phyloP scores from a whole-genome alignment of 768 basidiomycete species.

The Suillus hirtellus region DNA sequence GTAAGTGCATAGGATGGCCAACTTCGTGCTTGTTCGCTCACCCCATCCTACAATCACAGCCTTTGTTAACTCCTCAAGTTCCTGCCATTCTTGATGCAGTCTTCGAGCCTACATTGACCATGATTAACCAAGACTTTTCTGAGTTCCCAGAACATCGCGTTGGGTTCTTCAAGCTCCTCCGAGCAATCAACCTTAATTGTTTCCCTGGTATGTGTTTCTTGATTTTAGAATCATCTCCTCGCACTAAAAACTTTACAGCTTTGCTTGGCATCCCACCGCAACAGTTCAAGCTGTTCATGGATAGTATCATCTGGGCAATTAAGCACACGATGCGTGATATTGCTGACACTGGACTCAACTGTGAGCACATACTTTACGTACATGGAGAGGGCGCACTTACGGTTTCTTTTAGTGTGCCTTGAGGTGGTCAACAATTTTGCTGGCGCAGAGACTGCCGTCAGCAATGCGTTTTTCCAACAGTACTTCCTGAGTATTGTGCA shows the following conservation, averaged over 20 bases:
- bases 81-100: slow-evolving; percentile 95
- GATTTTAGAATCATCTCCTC: slow-evolving; percentile 6
- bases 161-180: slow-evolving; percentile 94
- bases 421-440: slow-evolving; percentile 97
- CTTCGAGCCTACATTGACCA: slow-evolving; percentile 93
- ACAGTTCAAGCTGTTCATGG: slow-evolving; percentile 98
- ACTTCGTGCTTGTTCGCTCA: slow-evolving; percentile 12
- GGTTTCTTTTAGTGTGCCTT: slow-evolving; percentile 63
- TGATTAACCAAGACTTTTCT: slow-evolving; percentile 99
- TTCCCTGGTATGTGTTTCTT: slow-evolving; percentile 72
- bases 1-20: slow-evolving; percentile 48
- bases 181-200: slow-evolving; percentile 89
- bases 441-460: slow-evolving; percentile 70
- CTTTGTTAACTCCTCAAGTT: slow-evolving; percentile 88
- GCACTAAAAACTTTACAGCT: slow-evolving; percentile 43
- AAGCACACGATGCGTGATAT: slow-evolving; percentile 99
- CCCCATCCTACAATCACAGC: slow-evolving; percentile 41
- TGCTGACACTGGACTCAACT: slow-evolving; percentile 82
- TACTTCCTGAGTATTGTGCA: slow-evolving; percentile 93
- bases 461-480: slow-evolving; percentile 94
- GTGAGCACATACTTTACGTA: slow-evolving; percentile 39
- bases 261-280: slow-evolving; percentile 82
- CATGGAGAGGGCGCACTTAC: slow-evolving; percentile 12
- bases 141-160: slow-evolving; percentile 97
- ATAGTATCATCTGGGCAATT: slow-evolving; percentile 99